Base-by-base conservation (phyloP, 2,329 filamentous ascomycete genomes). In the Grosmannia huntii region DNA sequence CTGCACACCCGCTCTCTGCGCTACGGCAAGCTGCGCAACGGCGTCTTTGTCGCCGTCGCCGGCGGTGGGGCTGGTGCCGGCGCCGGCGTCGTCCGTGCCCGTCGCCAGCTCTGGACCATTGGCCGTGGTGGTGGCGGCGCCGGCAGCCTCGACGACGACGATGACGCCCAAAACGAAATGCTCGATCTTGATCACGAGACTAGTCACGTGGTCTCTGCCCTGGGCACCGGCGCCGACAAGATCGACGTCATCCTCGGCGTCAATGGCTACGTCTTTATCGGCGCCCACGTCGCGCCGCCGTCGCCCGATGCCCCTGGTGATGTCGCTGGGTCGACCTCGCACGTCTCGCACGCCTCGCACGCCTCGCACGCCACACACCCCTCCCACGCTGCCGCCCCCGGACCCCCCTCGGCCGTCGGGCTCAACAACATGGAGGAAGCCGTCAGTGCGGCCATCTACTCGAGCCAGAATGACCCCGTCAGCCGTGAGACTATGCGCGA, bases 11-110 rank as follows among this genome's bases (percentile, higher is more conserved):
- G 94, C 61, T 88, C 83, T 63, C 74, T 97, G 67, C 91, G 92
- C 69, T 99, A 97, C 72, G 94, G 94, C 51, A 99, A 99, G 75
- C 76, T 99, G 66, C 79, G 92, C 56, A 99, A 99, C 71, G 94
- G 94, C 4, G 79, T 95, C 3, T 97, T 99, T 68, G 80, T 94
- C 57, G 82, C 84, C 55, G 87, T 97, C 2, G 81, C 81, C 9
- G 91, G 91, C 1, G 86, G 86, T 0, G 91, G 91, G 0, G 86
- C 86, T 0, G 91, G 91, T 0, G 88, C 90, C 7, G 92, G 92
- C 3, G 85, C 85, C 3, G 90, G 91, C 50, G 90, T 97, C 1
- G 89, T 95, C 33, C 77, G 94, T 56, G 83, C 85, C 27, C 82
- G 92, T 65, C 77, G 91, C 59, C 94, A 99, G 74, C 86, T 94